These are phyloP conservation scores for Arxiozyma slooffiae DNA, from an alignment of 1,139 yeast genomes.

Conservation along the genomic window DNA sequence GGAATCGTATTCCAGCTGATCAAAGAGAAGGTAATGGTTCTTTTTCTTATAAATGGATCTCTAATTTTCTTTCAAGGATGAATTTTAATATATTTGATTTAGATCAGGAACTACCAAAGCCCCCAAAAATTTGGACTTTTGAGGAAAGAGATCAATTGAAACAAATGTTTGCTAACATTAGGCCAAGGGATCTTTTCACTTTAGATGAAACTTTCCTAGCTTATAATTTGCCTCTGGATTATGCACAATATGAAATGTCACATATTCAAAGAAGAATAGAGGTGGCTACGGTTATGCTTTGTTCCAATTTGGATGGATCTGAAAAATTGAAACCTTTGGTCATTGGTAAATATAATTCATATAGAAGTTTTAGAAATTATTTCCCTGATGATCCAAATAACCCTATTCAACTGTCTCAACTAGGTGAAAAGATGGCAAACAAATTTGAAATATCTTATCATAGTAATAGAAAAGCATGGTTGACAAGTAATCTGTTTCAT, in stretches of 20 bases:
- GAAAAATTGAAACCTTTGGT: conserved; percentile 53
- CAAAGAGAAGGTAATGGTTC: conserved; percentile 56
- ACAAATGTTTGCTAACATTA: conserved; percentile 30
- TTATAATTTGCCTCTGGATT: conserved; percentile 53
- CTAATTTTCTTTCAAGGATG: conserved; percentile 45
- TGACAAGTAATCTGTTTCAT: conserved; percentile 56
- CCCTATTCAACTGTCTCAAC: conserved; percentile 18
- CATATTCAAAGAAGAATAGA: conserved; percentile 29
- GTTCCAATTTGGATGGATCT: conserved; percentile 53
- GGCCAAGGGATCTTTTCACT: conserved; percentile 48
- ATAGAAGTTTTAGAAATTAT: conserved; percentile 40
- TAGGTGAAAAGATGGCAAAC: conserved; percentile 39
- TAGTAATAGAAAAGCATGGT: conserved; percentile 54
- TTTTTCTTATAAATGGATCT: conserved; percentile 58
- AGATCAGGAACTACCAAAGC: conserved; percentile 37
- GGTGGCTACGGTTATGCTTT: conserved; percentile 49
- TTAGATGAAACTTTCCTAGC: conserved; percentile 54
- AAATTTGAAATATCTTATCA: conserved; percentile 47
- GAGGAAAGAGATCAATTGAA: conserved; percentile 44
- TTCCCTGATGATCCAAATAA: conserved; percentile 27
- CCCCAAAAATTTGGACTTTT: conserved; percentile 52
- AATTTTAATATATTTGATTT: conserved; percentile 44
- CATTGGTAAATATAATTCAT: conserved; percentile 50
- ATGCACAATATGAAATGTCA: conserved; percentile 45
- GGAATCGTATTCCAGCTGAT: conserved; percentile 48